Conservation (phyloP, 257 asterid species). For the Nicotiana attenuata region DNA sequence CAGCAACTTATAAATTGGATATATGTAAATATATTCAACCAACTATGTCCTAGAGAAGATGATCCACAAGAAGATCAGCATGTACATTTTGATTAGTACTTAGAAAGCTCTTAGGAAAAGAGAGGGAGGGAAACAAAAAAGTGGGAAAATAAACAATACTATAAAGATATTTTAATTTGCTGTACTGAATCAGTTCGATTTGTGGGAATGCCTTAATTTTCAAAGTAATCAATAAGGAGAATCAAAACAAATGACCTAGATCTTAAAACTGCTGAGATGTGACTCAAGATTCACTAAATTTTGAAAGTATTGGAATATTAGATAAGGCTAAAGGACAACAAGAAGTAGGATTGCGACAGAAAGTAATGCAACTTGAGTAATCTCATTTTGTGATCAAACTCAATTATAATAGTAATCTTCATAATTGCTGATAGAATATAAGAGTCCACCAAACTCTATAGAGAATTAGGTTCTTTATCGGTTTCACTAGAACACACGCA, state of each 20-base stretch:
- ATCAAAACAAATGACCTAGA: neutral
- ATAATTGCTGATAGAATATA: too few relatives aligned
- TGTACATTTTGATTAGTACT: neutral
- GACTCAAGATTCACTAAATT: neutral
- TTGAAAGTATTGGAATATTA: neutral
- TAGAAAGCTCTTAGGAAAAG: neutral
- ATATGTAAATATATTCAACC: too few relatives aligned
- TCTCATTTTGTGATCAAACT: neutral
- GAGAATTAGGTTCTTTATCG: too few relatives aligned
- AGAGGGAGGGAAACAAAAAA: neutral
- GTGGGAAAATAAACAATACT: neutral
- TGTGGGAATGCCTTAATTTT: neutral
- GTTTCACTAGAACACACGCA: too few relatives aligned
- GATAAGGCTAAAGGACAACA: neutral
- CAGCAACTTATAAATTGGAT: too few relatives aligned
- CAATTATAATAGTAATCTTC: too few relatives aligned
- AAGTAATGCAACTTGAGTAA: conserved; percentile 5
- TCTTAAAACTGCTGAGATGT: neutral
- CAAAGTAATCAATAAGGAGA: neutral
- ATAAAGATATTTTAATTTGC: neutral
- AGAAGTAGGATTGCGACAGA: neutral
- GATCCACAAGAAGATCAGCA: neutral
- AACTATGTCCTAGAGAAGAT: too few relatives aligned
- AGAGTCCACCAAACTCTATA: too few relatives aligned
- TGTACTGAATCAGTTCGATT: neutral